A percentile compares a stretch with the other conserved stretches of the same genome.
Evolutionary conservation across 805 yeast genomes (phyloP).

Genomic region (Komagataella phaffii): DNA sequence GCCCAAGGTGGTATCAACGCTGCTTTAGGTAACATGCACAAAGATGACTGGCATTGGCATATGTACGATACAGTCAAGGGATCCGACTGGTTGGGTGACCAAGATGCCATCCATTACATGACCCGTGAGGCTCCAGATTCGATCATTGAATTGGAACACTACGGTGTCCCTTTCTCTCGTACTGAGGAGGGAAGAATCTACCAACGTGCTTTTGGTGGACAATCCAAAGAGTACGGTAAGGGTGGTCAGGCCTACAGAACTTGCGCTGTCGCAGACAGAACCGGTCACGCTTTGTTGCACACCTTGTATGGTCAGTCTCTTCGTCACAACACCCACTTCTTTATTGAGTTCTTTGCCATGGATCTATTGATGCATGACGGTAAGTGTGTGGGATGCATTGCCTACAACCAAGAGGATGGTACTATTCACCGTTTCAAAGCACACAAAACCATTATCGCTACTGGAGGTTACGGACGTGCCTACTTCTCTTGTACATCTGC

Average conservation of each 20-base stretch:
- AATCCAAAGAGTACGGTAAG: constrained; percentile 86
- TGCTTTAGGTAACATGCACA: constrained; percentile 96
- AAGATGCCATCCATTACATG: constrained; percentile 98
- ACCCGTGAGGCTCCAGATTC: constrained; percentile 95
- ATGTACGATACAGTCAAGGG: constrained; percentile 99
- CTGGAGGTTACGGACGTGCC: constrained; percentile 98
- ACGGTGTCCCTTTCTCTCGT: constrained; percentile 97
- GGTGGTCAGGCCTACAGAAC: constrained; percentile 99
- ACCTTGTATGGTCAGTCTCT: constrained; percentile 93
- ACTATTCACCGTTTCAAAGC: constrained; percentile 96
- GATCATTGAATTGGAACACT: constrained; percentile 93
- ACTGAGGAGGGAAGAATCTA: constrained; percentile 93
- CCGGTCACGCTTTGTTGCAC: constrained; percentile 95
- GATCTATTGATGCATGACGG: constrained; percentile 93
- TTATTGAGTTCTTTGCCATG: constrained; percentile 93
- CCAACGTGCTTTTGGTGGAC: constrained; percentile 99
- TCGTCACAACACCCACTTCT: constrained; percentile 94
- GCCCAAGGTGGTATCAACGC: constrained; percentile 99
- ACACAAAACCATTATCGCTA: constrained; percentile 91
- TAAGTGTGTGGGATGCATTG: constrained; percentile 92
- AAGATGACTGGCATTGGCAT: constrained; percentile 99
- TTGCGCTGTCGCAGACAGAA: constrained; percentile 98
- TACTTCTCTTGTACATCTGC: constrained; percentile 98
- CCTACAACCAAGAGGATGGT: constrained; percentile 98
- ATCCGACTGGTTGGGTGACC: constrained; percentile 99